Evolutionary conservation across 192 early-diverging fungal genomes (phyloP), one percentile per base, ranked within the genome.

Genomic region (Gigaspora rosea): DNA sequence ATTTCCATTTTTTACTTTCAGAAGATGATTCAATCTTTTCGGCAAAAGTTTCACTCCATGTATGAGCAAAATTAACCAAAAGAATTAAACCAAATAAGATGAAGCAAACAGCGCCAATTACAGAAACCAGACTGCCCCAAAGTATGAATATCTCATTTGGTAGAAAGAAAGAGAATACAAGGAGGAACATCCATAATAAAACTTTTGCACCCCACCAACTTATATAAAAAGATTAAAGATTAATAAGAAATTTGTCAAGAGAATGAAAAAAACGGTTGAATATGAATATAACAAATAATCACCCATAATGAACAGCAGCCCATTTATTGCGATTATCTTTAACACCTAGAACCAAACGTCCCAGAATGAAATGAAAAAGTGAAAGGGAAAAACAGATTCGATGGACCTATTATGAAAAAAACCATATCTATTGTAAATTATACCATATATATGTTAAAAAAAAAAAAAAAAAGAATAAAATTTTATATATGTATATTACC

Each of bases 1-100:
- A 91, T 72, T 95, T 90, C 90, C 94, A 97, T 56, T 90, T 86
- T 75, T 90, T 86, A 62, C 89, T 89, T 48, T 92, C 94, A 7
- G 87, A 87, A 1, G 41, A 41, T 15, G 87, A 84, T 81, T 97
- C 95, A 91, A 90, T 97, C 73, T 89, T 86, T 68, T 91, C 93
- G 27, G 98, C 86, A 15, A 96, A 92, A 11, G 78, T 85, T 75
- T 99, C 97, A 8, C 91, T 91, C 90, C 95, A 88, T 18, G 90
- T 90, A 81, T 97, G 94, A 35, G 96, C 95, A 88, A 97, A 97
- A 79, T 99, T 96, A 51, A 99, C 94, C 41, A 99, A 83, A 36
- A 99, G 85, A 32, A 99, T 89, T 48, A 98, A 88, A 70, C 97
- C 96, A 78, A 99, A 89, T 27, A 99, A 85, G 72, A 99, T 89